Evolutionary conservation across 1,284 basidiomycete species (phyloP), one percentile per base, ranked within the genome.

Genomic region (Chalciporus sp.): DNA sequence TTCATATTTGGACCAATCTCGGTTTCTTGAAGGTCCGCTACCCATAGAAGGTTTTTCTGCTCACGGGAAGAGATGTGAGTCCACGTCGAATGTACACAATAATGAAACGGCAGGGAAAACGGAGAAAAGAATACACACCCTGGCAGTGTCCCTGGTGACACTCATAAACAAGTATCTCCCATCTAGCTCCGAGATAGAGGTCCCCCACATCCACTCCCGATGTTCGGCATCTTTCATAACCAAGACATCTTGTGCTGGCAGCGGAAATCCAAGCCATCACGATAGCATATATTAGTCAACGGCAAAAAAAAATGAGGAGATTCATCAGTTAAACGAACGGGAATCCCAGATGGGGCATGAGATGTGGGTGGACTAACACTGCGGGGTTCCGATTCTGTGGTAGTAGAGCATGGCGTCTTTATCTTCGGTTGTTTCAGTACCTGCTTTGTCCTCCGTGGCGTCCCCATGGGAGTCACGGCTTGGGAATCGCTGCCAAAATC

Each of bases 41-140:
- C 75, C 88, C 89, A 92, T 1, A 91, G 68, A n/a, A 83, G 68
- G 63, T 88, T 85, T 81, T 85, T 85, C 87, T 90, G 60, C 49
- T 28, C 23, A 42, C n/a, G 23, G 42, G n/a, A 14, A 23, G 19
- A 12, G 11, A 40, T 26, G 31, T 45, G 19, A 49, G 42, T 37
- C 44, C 29, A 44, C 10, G 39, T 33, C 10, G 39, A 47, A n/a
- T 27, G 43, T 8, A 47, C 20, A 17, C n/a, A 37, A 37, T 7
- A 28, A 47, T 17, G 23, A 29, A 2, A 58, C n/a, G 3, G 35
- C 8, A 23, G 40, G 19, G 45, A 14, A 26, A 45, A 47, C 16
- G 37, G n/a, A 20, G 23, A 40, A 37, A 12, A 48, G 54, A 50
- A 39, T 28, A 61, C 76, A 56, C 68, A 86, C 88, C 63, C 79